Base-by-base conservation (phyloP, 768 basidiomycete species). In the Boletus rubescentipes region DNA sequence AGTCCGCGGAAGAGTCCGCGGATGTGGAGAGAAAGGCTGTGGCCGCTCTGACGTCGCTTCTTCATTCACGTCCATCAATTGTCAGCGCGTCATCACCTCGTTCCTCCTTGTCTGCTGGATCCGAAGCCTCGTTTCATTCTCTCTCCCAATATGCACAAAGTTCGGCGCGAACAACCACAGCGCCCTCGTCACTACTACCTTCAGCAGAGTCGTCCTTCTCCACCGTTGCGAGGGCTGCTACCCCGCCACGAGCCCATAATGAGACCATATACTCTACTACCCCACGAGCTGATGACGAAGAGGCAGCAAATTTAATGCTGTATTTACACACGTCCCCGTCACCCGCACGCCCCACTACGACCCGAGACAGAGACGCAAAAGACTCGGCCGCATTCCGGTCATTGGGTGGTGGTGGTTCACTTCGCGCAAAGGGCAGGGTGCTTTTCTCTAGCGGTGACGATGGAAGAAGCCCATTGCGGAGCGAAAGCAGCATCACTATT, bases 261-360 rank as follows among this genome's bases (percentile, higher is more conserved):
- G 58, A 73, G 71, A 72, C 60, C 65, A 59, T 41, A 67, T 37
- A 82, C 74, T 39, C 81, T 75, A 65, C 81, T 75, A 65, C 80
- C 64, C 53, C 78, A 77, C 55, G 82, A 73, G 83, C 84, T 31
- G 89, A 90, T 67, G 86, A 83, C 56, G 69, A 70, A 34, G 91
- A 93, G 63, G 91, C 91, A 0, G 90, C 91, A n/a, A 89, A 90
- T 64, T 72, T 92, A 40, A 88, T 93, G 83, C 74, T 93, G 20
- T 89, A 82, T 71, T 80, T 93, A 46, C 91, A 91, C 38, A 91
- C 90, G 7, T 91, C 89, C 1, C 91, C 91, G 0, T 91, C 89
- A 0, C 91, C 91, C 9, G 88, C 78, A 18, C 83, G 89, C 37
- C 79, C 80, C 20, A 70, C 77, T 15, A 78, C 77, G 39, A 81